Base-by-base conservation (phyloP, 495 filamentous ascomycete genomes). In the Podospora tetraspora region DNA sequence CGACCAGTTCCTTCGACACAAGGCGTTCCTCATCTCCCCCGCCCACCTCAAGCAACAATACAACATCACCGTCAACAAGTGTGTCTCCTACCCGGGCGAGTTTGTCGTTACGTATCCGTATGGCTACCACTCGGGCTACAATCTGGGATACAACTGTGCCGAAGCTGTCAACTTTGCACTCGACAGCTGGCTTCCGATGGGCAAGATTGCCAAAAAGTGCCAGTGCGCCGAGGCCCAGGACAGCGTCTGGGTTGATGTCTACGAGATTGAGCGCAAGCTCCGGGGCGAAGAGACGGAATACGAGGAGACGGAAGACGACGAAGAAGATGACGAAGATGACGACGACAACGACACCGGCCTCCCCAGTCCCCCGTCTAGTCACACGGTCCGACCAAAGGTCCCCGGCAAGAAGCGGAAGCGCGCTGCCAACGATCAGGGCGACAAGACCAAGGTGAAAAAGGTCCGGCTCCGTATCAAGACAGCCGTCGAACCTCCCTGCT, bases 71-170 rank as follows among this genome's bases (percentile, higher is more conserved):
- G 95, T 97, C 71, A 99, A 99, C 80, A 92, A 89, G 66, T 84
- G 96, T 61, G 91, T 97, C n/a, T 96, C 97, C 64, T 91, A 96
- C 70, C 95, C 97, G 74, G 93, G 94, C 66, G 95, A 99, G 74
- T 99, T 99, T 71, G 93, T 99, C 66, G 97, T 99, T 68, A 99
- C 95, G 0, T 99, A 95, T 75, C 95, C 95, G 0, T 98, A 97
- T 69, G 95, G 95, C 25, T 99, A 99, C 77, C 95, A 99, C 74
- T 99, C 95, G 10, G 95, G 95, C 11, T 99, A 94, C 77, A 99
- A 99, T 71, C 80, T 99, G 37, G 95, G 96, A 13, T 99, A 99
- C 79, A 99, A 99, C 77, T 99, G 95, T 77, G 95, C 95, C 34
- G 95, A 99, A 76, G 97, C 95, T 2, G 95, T 99, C 78, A 99